These are phyloP conservation scores for Sequoia sempervirens DNA, from an alignment of 75 land plant genomes.

Conservation along the genomic window DNA sequence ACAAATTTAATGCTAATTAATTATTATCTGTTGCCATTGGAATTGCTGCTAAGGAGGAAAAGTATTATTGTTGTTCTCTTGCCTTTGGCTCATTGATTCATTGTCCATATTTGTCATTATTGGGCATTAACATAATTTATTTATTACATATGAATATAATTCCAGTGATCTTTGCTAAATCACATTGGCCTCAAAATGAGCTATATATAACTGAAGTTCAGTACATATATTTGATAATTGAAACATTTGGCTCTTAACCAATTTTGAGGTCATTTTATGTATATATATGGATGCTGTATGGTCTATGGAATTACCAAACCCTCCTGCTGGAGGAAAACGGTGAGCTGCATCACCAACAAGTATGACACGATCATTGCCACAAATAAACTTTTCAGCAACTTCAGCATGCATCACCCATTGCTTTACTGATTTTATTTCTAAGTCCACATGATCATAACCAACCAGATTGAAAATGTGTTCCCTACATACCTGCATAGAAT, in stretches of 20 bases:
- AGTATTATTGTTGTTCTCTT: not conserved
- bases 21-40: not conserved
- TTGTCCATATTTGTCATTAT: not conserved
- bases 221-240: not conserved
- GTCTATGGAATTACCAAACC: conserved; percentile 66
- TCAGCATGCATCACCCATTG: conserved; percentile 98
- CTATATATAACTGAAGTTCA: not conserved
- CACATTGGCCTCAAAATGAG: not conserved
- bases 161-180: not conserved
- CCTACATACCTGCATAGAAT: conserved; percentile 61
- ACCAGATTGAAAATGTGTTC: conserved; percentile 51
- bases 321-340: conserved; percentile 98
- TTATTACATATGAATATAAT: not conserved
- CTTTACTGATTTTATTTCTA: conserved; percentile 65
- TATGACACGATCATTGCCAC: conserved; percentile 47
- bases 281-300: not conserved
- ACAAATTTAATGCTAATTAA: not conserved
- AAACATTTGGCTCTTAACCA: not conserved
- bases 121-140: not conserved
- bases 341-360: conserved; percentile 98
- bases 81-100: not conserved
- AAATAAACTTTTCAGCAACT: conserved; percentile 71
- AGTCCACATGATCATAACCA: conserved; percentile 44
- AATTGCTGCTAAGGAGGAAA: not conserved
- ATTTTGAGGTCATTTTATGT: not conserved